Evolutionary conservation across 352 stramenopile genomes (phyloP).

Genomic region (Phytopythium montanum): DNA sequence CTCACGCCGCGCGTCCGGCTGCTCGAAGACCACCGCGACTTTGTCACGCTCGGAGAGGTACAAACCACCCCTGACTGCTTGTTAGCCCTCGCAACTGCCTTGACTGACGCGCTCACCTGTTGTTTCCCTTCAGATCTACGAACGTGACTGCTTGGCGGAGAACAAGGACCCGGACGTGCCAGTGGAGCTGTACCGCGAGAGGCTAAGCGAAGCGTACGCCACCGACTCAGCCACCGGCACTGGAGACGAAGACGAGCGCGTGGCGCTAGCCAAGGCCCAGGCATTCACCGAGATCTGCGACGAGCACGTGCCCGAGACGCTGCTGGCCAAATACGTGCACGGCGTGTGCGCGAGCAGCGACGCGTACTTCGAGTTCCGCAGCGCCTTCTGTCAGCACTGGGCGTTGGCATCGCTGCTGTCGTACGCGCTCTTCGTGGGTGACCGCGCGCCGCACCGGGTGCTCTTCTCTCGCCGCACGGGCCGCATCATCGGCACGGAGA

Average conservation of each 20-base stretch:
- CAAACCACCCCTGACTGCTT: neutral
- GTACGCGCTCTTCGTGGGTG: slow-evolving; percentile 82
- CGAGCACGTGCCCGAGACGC: slow-evolving; percentile 73
- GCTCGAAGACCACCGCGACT: slow-evolving; percentile 81
- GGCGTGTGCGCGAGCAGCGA: slow-evolving; percentile 68
- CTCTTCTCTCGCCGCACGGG: slow-evolving; percentile 79
- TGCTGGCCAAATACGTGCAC: slow-evolving; percentile 85
- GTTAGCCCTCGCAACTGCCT: neutral
- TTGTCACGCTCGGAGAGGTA: slow-evolving; percentile 76
- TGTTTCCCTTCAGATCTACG: slow-evolving; percentile 44
- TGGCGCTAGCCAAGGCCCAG: slow-evolving; percentile 53
- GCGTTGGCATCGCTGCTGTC: slow-evolving; percentile 84
- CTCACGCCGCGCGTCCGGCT: slow-evolving; percentile 89
- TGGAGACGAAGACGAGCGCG: slow-evolving; percentile 60
- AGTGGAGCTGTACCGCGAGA: slow-evolving; percentile 74
- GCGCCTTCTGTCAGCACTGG: slow-evolving; percentile 84
- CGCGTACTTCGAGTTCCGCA: slow-evolving; percentile 84
- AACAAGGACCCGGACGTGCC: slow-evolving; percentile 76
- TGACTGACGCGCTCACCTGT: neutral
- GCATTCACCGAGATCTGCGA: slow-evolving; percentile 83
- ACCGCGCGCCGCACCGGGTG: slow-evolving; percentile 80
- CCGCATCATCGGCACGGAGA: slow-evolving; percentile 78
- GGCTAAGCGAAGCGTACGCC: slow-evolving; percentile 67
- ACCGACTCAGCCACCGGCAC: slow-evolving; percentile 26
- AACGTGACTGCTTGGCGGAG: slow-evolving; percentile 64